These are phyloP conservation scores for Rhododendron kiyosumense DNA, from an alignment of 148 eudicot species.

Conservation along the genomic window DNA sequence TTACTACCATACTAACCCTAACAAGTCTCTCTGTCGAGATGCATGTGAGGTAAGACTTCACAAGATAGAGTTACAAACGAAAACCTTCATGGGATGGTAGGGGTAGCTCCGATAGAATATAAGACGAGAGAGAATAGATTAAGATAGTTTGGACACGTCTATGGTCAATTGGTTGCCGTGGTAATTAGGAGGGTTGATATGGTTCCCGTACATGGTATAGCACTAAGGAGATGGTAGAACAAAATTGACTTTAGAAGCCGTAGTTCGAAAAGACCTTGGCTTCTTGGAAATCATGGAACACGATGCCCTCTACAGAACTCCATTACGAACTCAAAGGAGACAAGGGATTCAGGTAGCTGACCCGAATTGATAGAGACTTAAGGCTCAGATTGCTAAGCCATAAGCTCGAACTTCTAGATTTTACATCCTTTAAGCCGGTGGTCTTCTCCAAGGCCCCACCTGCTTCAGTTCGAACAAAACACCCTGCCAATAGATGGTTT, in stretches of 20 bases:
- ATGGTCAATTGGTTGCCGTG: neutral
- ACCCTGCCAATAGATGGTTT: neutral
- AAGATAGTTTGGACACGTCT: neutral
- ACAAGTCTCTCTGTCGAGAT: neutral
- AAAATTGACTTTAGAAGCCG: neutral
- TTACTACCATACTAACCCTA: neutral
- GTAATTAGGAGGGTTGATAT: neutral
- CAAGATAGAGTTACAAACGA: neutral
- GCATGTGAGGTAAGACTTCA: no score
- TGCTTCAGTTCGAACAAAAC: neutral
- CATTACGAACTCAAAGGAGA: neutral
- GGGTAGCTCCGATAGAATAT: neutral
- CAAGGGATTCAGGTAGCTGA: neutral
- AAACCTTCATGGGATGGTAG: neutral
- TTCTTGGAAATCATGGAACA: neutral
- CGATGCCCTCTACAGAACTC: neutral
- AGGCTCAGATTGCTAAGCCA: neutral
- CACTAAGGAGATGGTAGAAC: neutral
- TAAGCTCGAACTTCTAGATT: neutral
- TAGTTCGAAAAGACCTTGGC: neutral
- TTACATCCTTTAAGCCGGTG: neutral
- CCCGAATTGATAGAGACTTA: neutral
- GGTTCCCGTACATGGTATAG: neutral
- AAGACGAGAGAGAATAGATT: neutral
- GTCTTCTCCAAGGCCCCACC: neutral